Conservation (phyloP, 371 early-diverging fungal species). For the Rhizomucor miehei region DNA sequence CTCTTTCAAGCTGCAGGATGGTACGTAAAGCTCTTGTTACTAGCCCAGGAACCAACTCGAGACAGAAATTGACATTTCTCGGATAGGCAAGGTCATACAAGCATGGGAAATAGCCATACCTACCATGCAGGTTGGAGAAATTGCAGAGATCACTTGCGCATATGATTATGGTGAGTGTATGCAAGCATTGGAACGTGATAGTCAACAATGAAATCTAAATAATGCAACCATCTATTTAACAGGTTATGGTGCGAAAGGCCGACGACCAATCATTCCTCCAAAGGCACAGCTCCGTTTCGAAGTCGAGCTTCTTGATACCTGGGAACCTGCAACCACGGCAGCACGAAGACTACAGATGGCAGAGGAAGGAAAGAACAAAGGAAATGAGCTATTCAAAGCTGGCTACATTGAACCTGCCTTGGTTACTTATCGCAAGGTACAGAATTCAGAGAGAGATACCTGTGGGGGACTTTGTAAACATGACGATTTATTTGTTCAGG, state of each 20-base stretch:
- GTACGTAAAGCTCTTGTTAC: slow-evolving; percentile 3
- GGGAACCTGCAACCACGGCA: slow-evolving; percentile 33
- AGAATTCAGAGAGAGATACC: not conserved
- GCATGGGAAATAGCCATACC: slow-evolving; percentile 61
- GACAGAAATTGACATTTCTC: not conserved
- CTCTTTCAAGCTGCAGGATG: slow-evolving; percentile 7
- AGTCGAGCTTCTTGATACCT: slow-evolving; percentile 49
- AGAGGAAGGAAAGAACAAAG: slow-evolving; percentile 52
- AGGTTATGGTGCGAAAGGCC: slow-evolving; percentile 62
- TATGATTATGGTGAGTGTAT: slow-evolving; percentile 53
- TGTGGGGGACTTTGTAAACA: not conserved
- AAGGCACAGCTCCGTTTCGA: slow-evolving; percentile 54
- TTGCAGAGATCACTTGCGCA: slow-evolving; percentile 48
- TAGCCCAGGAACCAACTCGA: not conserved
- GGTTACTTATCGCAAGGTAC: slow-evolving; percentile 30
- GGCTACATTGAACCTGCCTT: slow-evolving; percentile 29
- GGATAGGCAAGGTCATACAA: slow-evolving; percentile 49
- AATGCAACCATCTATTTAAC: not conserved
- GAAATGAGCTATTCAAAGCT: slow-evolving; percentile 47
- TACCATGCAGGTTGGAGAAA: slow-evolving; percentile 60
- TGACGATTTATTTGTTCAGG: slow-evolving; percentile 8
- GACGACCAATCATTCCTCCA: slow-evolving; percentile 47
- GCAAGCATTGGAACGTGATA: not conserved
- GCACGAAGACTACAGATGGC: slow-evolving; percentile 30
- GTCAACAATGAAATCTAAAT: not conserved